Percentiles rank a stretch among this genome's conserved stretches.
Evolutionary conservation across 169 alveolate genomes (phyloP).

Genomic region (Condylostoma magnum): DNA sequence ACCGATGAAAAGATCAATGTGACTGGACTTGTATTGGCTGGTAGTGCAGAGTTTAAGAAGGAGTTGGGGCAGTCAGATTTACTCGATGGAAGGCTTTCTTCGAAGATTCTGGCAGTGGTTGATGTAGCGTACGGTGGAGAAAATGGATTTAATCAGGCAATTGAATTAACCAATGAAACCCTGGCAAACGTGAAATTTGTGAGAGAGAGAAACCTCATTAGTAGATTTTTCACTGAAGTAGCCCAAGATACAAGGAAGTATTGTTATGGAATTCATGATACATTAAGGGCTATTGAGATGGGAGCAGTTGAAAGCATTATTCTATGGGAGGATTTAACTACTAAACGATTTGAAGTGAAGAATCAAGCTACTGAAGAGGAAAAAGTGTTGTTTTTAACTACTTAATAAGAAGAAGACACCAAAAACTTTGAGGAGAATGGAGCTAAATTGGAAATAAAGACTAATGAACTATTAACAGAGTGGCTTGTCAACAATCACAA

Average conservation of each 20-base stretch:
- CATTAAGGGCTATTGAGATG: slow-evolving; percentile 91
- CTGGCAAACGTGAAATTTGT: slow-evolving; percentile 88
- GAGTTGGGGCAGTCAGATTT: slow-evolving; percentile 92
- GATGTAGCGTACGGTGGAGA: slow-evolving; percentile 99
- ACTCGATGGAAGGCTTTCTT: slow-evolving; percentile 94
- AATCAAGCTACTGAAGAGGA: slow-evolving; percentile 83
- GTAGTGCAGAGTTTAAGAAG: slow-evolving; percentile 98
- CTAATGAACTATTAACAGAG: slow-evolving; percentile 92
- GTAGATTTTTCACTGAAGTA: slow-evolving; percentile 95
- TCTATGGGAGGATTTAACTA: slow-evolving; percentile 92
- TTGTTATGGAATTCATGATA: slow-evolving; percentile 96
- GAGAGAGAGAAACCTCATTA: slow-evolving; percentile 81
- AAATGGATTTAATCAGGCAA: slow-evolving; percentile 98
- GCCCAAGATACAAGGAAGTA: slow-evolving; percentile 98
- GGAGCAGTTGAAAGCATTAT: slow-evolving; percentile 95
- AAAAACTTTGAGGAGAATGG: slow-evolving; percentile 65
- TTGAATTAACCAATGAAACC: slow-evolving; percentile 94
- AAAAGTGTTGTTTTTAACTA: slow-evolving; percentile 64
- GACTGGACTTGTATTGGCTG: slow-evolving; percentile 93
- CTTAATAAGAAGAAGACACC: slow-evolving; percentile 70
- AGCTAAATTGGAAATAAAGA: slow-evolving; percentile 90
- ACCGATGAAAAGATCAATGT: slow-evolving; percentile 91
- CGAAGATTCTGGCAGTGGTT: slow-evolving; percentile 92
- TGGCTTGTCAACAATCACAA: slow-evolving; percentile 96
- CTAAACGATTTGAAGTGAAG: slow-evolving; percentile 72